Evolutionary conservation across 176 grass and related monocot genomes (phyloP).

Genomic region (Triticum urartu): DNA sequence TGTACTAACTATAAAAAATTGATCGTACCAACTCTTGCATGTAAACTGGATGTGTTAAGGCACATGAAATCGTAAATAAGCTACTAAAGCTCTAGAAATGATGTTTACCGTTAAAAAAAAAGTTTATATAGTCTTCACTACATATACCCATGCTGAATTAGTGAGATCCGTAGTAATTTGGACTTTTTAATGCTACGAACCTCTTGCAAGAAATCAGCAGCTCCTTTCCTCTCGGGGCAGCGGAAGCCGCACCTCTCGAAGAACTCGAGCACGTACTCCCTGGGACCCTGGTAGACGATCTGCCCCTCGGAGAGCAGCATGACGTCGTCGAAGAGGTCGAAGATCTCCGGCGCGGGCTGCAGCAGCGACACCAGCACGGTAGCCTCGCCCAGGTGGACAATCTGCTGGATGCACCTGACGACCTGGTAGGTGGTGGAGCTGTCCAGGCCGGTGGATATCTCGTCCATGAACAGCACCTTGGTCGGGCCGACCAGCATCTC

Average conservation of each 20-base stretch:
- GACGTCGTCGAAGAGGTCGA: constrained; percentile 88
- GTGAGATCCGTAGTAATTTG: background rate
- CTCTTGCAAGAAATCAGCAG: constrained; percentile 94
- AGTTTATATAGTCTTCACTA: background rate
- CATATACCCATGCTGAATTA: background rate
- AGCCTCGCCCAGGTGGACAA: constrained; percentile 85
- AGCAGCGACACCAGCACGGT: constrained; percentile 91
- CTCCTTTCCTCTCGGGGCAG: constrained; percentile 85
- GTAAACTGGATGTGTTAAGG: background rate
- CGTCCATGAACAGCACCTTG: constrained; percentile 97
- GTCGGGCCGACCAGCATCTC: constrained; percentile 99
- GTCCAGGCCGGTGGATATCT: constrained; percentile 97
- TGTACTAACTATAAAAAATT: background rate
- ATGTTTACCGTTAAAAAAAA: background rate
- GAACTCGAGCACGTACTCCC: constrained; percentile 78
- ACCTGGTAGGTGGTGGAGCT: constrained; percentile 96
- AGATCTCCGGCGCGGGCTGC: constrained; percentile 87
- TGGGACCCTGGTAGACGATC: constrained; percentile 91
- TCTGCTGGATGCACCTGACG: constrained; percentile 86
- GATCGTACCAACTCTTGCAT: background rate
- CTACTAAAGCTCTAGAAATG: background rate
- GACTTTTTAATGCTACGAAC: constrained; percentile 24
- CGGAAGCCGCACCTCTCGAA: constrained; percentile 84
- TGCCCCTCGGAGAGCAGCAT: constrained; percentile 93
- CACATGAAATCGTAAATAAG: background rate